Evolutionary conservation across 2,329 filamentous ascomycete species (phyloP).

Genomic region (Furcasterigmium furcatum): DNA sequence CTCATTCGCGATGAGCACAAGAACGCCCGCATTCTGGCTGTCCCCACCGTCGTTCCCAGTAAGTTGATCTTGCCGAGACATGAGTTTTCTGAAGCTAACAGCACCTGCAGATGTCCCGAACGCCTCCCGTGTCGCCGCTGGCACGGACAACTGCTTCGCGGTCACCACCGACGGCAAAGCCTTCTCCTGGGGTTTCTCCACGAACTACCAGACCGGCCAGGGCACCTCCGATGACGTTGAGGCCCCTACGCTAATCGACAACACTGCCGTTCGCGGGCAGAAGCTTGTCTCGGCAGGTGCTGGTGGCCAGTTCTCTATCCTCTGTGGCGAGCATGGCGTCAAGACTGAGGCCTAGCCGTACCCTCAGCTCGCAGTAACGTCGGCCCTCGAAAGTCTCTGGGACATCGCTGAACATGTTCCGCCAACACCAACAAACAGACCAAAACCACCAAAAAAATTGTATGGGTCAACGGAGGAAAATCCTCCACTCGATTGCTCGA

Average conservation of each 20-base stretch:
- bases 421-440: no score
- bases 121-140: constrained; percentile 58
- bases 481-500: no score
- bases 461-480: no score
- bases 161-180: constrained; percentile 68
- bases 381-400: no score
- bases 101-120: constrained; percentile 42
- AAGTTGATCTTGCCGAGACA: constrained; percentile 18
- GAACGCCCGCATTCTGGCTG: constrained; percentile 67
- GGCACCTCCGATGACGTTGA: constrained; percentile 77
- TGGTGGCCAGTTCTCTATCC: constrained; percentile 79
- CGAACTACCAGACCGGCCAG: constrained; percentile 76
- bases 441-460: no score
- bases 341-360: no score
- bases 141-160: constrained; percentile 71
- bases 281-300: constrained; percentile 75
- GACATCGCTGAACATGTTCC: no score
- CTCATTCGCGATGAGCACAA: constrained; percentile 62
- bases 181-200: constrained; percentile 78
- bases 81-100: background rate
- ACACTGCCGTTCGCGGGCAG: constrained; percentile 74
- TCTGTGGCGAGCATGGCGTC: constrained; percentile 48
- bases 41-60: constrained; percentile 60
- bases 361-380: no score
- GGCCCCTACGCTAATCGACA: constrained; percentile 76